Base-by-base conservation (phyloP, 129 eudicot genomes). In the Tagetes patula region DNA sequence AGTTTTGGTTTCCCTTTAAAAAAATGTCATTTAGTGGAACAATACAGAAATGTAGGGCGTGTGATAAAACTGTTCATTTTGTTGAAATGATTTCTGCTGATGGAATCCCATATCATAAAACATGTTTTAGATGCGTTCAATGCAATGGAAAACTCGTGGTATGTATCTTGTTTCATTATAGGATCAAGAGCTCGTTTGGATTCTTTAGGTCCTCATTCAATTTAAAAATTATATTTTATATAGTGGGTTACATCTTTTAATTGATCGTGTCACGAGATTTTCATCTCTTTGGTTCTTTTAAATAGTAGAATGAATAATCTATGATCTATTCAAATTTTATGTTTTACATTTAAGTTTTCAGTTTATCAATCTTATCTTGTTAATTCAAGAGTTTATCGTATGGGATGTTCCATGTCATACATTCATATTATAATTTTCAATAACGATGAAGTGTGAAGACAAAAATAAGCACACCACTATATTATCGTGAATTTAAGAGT, bases 141-240 rank as follows among this genome's bases (percentile, higher is more conserved):
- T 93, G 96, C 82, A 93, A 81, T 79, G 87, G 89, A 1, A 84
- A 84, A 65, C 95, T 93, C 42, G 79, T 77, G 83, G 98, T 93
- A 88, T 73, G 34, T 49, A 20, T 61, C 47, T 34, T 9, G 42
- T 53, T 50, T 12, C n/a, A n/a, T 31, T 10, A 47, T 47, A 0
- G 0, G 48, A 11, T 47, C 52, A 47, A 2, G n/a, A 6, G 52
- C 13, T 47, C 11, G 1, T 47, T 47, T 9, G 14, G 11, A 47
- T 47, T 47, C 14, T 47, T 47, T 2, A 54, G 8, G 32, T 6
- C 33, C 60, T 52, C 14, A 5, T 53, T 20, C 1, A 53, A 50
- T 50, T 3, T 30, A 50, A 46, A 49, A 53, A 14, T 54, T 54
- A 2, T 54, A 3, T 6, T 6, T 54, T 54, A 54, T 54, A 1